Base-by-base conservation (phyloP, 192 early-diverging fungal genomes). In the Umbelopsis sp. region DNA sequence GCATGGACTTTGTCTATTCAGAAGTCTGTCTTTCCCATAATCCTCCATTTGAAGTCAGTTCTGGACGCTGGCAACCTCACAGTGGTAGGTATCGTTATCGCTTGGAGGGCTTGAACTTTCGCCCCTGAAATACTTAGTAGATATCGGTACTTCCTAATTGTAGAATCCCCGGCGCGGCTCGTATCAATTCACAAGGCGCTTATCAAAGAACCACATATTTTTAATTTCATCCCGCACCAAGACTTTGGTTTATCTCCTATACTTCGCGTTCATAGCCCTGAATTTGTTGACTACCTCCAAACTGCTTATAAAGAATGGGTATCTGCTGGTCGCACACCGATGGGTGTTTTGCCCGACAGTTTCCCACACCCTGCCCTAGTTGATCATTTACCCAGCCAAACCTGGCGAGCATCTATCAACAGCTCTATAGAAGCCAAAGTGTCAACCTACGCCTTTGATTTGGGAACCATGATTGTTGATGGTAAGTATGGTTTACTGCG, bases 211-310 rank as follows among this genome's bases (percentile, higher is more conserved):
- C 45, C 45, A n/a, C 3, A 34, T 21, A 29, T 24, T 11, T 38
- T 71, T 65, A 0, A 85, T 87, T 70, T 82, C 78, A 78, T 88
- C 84, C 16, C 36, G 78, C n/a, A 85, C 69, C 9, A 77, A 84
- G 4, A 87, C 89, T 51, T 47, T 77, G 34, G 68, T 66, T 2
- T 85, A 14, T 87, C 71, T 9, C 84, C 88, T 1, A 88, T 92
- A 49, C 38, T 81, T 31, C 71, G 74, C 5, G 82, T 91, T 12
- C 91, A 92, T 70, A 71, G 82, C 16, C 31, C 76, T 21, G 88
- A 88, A 21, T 90, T 89, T 69, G 22, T 89, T 4, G 76, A 84
- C 0, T 92, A 88, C 65, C 76, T 92, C 47, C 53, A 85, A 65
- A 83, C 72, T 7, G 86, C 89, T 8, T 89, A 88, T 69, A 70